phyloP scores from a whole-genome alignment of 768 basidiomycete genomes.

The Boletellus sp. region DNA sequence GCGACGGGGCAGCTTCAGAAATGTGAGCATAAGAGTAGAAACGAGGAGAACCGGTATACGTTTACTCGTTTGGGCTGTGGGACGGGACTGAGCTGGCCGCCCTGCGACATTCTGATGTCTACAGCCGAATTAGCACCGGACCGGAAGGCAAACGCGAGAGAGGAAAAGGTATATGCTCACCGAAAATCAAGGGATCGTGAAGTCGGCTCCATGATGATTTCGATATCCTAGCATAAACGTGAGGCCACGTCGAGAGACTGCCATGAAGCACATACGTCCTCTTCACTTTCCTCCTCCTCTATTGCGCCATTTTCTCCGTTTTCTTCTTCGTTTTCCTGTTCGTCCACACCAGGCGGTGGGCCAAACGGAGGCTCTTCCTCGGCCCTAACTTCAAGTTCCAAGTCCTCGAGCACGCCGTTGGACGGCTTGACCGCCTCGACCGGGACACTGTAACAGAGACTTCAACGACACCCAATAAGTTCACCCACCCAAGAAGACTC shows the following conservation, averaged over 20 bases:
- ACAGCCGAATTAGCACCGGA: not conserved
- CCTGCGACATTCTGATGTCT: conserved; percentile 37
- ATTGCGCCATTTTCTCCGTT: conserved; percentile 37
- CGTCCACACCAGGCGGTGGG: conserved; percentile 17
- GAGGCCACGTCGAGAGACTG: not conserved
- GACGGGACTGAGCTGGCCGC: conserved; percentile 30
- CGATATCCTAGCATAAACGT: conserved; percentile 58
- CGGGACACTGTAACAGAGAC: conserved; percentile 32
- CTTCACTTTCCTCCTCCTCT: conserved; percentile 45
- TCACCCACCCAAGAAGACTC: conserved; percentile 41
- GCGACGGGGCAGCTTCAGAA: conserved; percentile 40
- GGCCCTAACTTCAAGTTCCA: conserved; percentile 49
- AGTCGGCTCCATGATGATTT: conserved; percentile 85
- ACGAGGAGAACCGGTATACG: conserved; percentile 11
- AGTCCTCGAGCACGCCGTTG: conserved; percentile 48
- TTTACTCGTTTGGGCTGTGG: conserved; percentile 33
- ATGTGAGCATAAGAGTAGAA: conserved; percentile 5
- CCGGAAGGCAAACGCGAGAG: not conserved
- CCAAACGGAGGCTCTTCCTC: conserved; percentile 35
- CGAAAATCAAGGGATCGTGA: conserved; percentile 73
- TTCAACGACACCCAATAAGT: conserved; percentile 17
- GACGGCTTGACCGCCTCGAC: conserved; percentile 41
- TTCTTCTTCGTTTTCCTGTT: conserved; percentile 31
- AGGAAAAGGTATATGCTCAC: conserved; percentile 34
- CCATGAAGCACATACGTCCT: conserved; percentile 38